These are phyloP conservation scores for Didymella segeticola DNA, from an alignment of 2,329 filamentous ascomycete species.

Conservation along the genomic window DNA sequence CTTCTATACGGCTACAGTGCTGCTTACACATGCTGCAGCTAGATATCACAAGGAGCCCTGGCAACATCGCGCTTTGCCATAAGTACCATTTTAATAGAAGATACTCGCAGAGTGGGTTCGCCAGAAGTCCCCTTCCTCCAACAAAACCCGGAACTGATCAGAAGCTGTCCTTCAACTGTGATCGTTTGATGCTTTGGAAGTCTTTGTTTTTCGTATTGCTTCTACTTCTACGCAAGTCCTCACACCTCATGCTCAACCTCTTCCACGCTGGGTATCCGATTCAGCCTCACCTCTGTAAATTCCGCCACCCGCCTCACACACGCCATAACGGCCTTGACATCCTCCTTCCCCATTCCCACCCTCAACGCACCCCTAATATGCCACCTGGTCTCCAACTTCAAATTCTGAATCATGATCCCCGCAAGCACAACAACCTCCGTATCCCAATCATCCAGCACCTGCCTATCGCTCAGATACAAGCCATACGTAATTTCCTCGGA, in stretches of 20 bases:
- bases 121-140: no score
- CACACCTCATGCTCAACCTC: slow-evolving; percentile 45
- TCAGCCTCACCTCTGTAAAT: slow-evolving; percentile 34
- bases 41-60: no score
- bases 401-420: slow-evolving; percentile 66
- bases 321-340: slow-evolving; percentile 53
- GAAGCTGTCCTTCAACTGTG: no score
- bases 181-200: no score
- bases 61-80: no score
- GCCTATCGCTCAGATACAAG: slow-evolving; percentile 63
- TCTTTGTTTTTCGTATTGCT: no score
- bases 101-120: no score
- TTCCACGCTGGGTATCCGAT: slow-evolving; percentile 38
- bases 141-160: no score
- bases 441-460: slow-evolving; percentile 60
- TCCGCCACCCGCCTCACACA: slow-evolving; percentile 43
- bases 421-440: slow-evolving; percentile 62
- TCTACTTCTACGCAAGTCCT: no score
- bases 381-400: slow-evolving; percentile 62
- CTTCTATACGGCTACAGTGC: no score
- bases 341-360: slow-evolving; percentile 55
- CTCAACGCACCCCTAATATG: slow-evolving; percentile 60
- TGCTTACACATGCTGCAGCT: no score
- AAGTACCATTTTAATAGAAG: no score
- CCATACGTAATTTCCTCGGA: slow-evolving; percentile 63